Base-by-base conservation (phyloP, 768 basidiomycete species). In the Kwoniella dejecticola region DNA sequence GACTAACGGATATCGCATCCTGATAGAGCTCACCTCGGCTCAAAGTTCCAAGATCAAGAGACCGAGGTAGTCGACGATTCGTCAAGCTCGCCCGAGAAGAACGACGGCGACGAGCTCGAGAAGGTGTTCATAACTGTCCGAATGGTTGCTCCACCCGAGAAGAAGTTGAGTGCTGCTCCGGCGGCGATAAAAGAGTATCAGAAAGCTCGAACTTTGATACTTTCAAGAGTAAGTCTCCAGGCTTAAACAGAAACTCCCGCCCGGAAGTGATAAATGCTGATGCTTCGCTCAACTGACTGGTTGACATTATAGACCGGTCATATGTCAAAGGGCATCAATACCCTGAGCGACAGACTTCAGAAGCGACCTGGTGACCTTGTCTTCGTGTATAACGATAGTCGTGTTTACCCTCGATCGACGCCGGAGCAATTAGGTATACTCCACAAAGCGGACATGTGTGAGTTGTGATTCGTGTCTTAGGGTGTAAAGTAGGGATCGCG, bases 291-390 rank as follows among this genome's bases (percentile, higher is more conserved):
- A 30, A 21, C 7, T 6, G 17, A 42, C 11, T 4, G 6, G 17
- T n/a, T 44, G 47, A 44, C 33, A 40, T 41, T 23, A 23, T 36
- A 68, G 68, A 29, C 52, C 31, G 59, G 60, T 17, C 63, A 63
- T 1, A 36, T 73, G 19, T 47, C 52, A 13, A 47, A 29, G 8
- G 33, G 61, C 17, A 31, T 70, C 29, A 33, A 46, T 7, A 50
- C 54, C 11, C 45, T 70, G 12, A 67, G 69, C 10, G 57, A 67
- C 8, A 36, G 54, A 8, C 44, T 70, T 5, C 44, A 57, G 23
- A 64, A 65, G 36, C 29, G 29, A 31, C 27, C 64, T 1, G 61
- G 65, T 17, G 69, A 70, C 11, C n/a, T 73, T 21, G 48, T 68
- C 6, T 29, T 70, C 6, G 57, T 59, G 11, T 61, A 70, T 40